A percentile compares a stretch with the other conserved stretches of the same genome.
Evolutionary conservation across 1,139 yeast species (phyloP).

Genomic region (Zygosaccharomyces pseudobailii): DNA sequence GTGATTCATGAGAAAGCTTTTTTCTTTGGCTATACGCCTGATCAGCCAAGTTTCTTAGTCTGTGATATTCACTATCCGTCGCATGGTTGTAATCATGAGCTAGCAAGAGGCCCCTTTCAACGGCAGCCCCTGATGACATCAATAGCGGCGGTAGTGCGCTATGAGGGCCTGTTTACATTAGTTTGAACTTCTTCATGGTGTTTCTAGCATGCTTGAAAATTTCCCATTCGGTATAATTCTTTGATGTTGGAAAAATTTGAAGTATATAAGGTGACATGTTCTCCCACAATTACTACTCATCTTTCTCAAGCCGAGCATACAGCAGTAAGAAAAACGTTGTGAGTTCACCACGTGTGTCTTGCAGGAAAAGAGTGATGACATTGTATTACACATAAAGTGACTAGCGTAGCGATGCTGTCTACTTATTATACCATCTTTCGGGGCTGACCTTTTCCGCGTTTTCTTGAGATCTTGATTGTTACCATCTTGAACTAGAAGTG

Average conservation of each 20-base stretch:
- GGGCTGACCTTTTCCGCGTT: constrained; percentile 31
- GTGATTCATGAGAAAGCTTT: constrained; percentile 61
- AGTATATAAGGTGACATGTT: constrained; percentile 4
- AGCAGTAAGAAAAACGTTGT: neutral
- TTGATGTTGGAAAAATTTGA: neutral
- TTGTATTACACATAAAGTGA: constrained; percentile 33
- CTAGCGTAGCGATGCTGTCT: constrained; percentile 37
- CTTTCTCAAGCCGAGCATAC: neutral
- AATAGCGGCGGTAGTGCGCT: neutral
- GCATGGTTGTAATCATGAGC: constrained; percentile 59
- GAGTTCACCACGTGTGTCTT: constrained; percentile 7
- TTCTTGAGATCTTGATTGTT: neutral
- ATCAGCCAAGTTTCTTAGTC: constrained; percentile 64
- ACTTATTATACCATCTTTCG: constrained; percentile 39
- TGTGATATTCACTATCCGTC: constrained; percentile 58
- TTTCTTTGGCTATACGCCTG: constrained; percentile 55
- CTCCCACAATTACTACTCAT: neutral
- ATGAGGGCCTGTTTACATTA: neutral
- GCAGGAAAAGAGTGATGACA: constrained; percentile 31
- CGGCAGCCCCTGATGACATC: constrained; percentile 11
- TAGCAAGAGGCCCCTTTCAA: constrained; percentile 9
- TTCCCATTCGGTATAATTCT: neutral
- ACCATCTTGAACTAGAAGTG: neutral
- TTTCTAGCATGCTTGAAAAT: neutral
- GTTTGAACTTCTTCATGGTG: neutral